phyloP scores from a whole-genome alignment of 2,329 filamentous ascomycete genomes.

The Pseudogymnoascus sp. region DNA sequence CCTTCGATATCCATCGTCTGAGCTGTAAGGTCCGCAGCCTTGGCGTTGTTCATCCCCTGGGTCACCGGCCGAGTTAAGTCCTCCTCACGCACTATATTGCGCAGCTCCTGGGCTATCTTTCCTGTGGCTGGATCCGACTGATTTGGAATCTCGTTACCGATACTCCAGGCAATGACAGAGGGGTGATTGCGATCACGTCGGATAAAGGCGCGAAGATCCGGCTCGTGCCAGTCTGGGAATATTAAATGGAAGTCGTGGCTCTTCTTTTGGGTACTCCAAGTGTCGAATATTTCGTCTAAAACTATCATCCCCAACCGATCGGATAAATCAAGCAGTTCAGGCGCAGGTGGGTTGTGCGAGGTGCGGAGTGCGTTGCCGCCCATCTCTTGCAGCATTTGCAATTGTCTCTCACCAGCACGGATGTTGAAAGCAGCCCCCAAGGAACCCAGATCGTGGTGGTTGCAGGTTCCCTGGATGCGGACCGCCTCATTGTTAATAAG shows the following conservation, averaged over 20 bases:
- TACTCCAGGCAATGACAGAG: slow-evolving; percentile 43
- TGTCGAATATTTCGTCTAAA: slow-evolving; percentile 46
- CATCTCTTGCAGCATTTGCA: slow-evolving; percentile 41
- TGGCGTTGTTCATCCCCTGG: slow-evolving; percentile 38
- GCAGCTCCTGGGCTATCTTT: slow-evolving; percentile 29
- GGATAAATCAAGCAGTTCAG: slow-evolving; percentile 40
- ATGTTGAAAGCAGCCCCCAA: slow-evolving; percentile 42
- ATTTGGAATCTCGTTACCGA: slow-evolving; percentile 46
- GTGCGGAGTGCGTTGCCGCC: slow-evolving; percentile 42
- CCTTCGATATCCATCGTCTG: slow-evolving; percentile 38
- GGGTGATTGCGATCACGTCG: slow-evolving; percentile 47
- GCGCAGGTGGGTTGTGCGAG: slow-evolving; percentile 44
- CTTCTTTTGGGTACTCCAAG: slow-evolving; percentile 39
- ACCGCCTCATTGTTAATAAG: slow-evolving; percentile 38
- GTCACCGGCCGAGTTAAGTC: slow-evolving; percentile 39
- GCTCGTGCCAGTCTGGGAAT: slow-evolving; percentile 45
- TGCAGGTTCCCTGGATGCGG: slow-evolving; percentile 38
- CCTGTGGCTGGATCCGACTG: slow-evolving; percentile 32
- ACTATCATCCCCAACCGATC: slow-evolving; percentile 43
- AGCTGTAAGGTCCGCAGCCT: slow-evolving; percentile 32
- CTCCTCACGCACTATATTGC: slow-evolving; percentile 36
- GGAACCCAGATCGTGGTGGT: slow-evolving; percentile 44
- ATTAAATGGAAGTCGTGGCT: slow-evolving; percentile 42
- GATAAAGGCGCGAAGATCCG: slow-evolving; percentile 42
- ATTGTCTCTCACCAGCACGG: slow-evolving; percentile 39